Conservation (phyloP, 2,329 filamentous ascomycete species). For the Colletotrichum magnum region DNA sequence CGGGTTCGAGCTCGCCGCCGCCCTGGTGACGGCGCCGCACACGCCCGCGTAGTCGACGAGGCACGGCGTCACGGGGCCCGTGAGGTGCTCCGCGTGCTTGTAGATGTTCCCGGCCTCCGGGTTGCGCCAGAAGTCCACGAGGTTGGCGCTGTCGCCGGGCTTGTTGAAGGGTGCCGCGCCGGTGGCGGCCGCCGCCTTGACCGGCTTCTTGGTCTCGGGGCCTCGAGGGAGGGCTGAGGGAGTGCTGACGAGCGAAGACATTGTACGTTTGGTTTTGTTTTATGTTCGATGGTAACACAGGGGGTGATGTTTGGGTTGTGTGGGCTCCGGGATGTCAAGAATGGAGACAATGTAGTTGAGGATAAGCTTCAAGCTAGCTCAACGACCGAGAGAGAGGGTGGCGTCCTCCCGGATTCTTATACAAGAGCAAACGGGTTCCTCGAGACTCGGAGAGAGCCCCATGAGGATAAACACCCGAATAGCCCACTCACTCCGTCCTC, state of each 20-base stretch:
- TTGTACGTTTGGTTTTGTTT: neutral
- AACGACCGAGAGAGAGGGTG: neutral
- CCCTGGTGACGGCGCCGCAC: neutral
- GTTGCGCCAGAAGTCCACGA: slow-evolving; percentile 12
- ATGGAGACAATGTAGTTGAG: neutral
- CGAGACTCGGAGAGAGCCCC: neutral
- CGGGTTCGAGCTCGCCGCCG: slow-evolving; percentile 6
- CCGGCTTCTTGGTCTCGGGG: neutral
- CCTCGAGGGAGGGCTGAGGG: neutral
- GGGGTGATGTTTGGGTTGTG: neutral
- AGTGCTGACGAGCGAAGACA: slow-evolving; percentile 12
- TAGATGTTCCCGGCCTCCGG: slow-evolving; percentile 18
- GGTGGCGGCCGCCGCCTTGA: neutral
- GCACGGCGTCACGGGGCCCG: slow-evolving; percentile 5
- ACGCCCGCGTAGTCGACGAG: slow-evolving; percentile 8
- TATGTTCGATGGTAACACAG: neutral
- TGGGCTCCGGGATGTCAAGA: neutral
- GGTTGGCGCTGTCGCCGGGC: slow-evolving; percentile 8
- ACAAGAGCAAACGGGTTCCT: neutral
- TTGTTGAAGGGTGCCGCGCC: neutral
- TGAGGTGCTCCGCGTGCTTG: slow-evolving; percentile 13
- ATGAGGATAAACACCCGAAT: neutral
- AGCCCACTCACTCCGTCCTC: neutral
- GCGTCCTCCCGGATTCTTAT: neutral
- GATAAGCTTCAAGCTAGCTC: neutral